These are phyloP conservation scores for Stephanodiscus triporus DNA, from an alignment of 108 stramenopile genomes.

Conservation along the genomic window DNA sequence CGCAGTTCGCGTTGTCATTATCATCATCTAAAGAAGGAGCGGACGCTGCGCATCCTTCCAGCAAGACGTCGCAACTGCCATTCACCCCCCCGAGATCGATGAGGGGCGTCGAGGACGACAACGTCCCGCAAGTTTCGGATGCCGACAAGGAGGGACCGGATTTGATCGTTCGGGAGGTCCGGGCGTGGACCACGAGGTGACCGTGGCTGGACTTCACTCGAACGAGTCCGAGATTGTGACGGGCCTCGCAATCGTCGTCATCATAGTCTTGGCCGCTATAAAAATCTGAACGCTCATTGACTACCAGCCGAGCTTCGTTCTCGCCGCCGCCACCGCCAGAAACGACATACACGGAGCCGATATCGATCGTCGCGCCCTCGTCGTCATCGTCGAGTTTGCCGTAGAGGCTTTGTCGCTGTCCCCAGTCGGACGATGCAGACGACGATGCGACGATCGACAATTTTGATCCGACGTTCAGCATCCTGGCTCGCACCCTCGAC, in stretches of 20 bases:
- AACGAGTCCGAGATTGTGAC: constrained; percentile 41
- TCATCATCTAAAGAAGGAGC: not conserved
- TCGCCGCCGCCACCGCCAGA: constrained; percentile 42
- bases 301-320: constrained; percentile 21
- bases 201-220: constrained; percentile 84
- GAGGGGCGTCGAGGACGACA: constrained; percentile 11
- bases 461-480: constrained; percentile 65
- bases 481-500: constrained; percentile 68
- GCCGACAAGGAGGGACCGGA: not conserved
- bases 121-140: constrained; percentile 2
- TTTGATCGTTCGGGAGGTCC: not conserved
- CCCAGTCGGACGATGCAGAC: constrained; percentile 5
- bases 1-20: not conserved
- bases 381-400: constrained; percentile 71
- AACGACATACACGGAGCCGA: constrained; percentile 72
- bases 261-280: not conserved
- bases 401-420: no score
- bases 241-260: constrained; percentile 1
- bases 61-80: constrained; percentile 77
- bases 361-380: constrained; percentile 70
- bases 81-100: constrained; percentile 89
- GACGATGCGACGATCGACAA: constrained; percentile 42
- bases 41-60: constrained; percentile 8
- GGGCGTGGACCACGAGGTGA: constrained; percentile 48
- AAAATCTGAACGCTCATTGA: not conserved